Evolutionary conservation across 148 eudicot species (phyloP).

Genomic region (Chenopodium suecicum): DNA sequence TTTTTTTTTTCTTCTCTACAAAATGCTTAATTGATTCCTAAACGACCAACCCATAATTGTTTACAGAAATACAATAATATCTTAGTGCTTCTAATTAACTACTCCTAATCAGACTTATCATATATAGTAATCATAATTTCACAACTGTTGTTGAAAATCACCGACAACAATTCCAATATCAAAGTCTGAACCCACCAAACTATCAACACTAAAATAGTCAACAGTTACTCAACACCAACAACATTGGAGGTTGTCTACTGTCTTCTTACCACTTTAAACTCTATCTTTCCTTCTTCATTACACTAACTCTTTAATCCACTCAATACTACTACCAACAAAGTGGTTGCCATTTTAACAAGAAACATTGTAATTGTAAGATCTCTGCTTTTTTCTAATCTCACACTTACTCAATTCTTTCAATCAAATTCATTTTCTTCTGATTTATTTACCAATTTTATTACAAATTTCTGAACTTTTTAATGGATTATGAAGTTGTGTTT

Average conservation of each 20-base stretch:
- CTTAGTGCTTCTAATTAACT: no score
- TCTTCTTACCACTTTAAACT: not conserved
- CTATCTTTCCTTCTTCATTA: not conserved
- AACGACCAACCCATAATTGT: no score
- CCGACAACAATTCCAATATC: not conserved
- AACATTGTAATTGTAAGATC: conserved; percentile 19
- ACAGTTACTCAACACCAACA: not conserved
- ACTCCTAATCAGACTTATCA: no score
- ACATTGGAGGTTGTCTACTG: not conserved
- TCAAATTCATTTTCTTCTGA: conserved; percentile 6
- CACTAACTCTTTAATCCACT: conserved; percentile 6
- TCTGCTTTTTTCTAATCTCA: not conserved
- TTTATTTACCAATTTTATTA: not conserved
- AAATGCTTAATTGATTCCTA: no score
- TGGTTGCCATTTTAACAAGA: conserved; percentile 14
- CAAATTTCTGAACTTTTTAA: not conserved
- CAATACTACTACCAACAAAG: conserved; percentile 13
- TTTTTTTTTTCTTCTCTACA: no score
- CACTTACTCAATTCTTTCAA: not conserved
- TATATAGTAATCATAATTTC: no score
- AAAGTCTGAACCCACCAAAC: not conserved
- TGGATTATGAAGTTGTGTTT: conserved; percentile 31
- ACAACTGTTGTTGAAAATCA: not conserved
- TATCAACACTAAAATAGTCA: not conserved
- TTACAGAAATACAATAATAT: no score